These are phyloP conservation scores for Neurospora intermedia DNA, from an alignment of 495 filamentous ascomycete species.

Conservation along the genomic window DNA sequence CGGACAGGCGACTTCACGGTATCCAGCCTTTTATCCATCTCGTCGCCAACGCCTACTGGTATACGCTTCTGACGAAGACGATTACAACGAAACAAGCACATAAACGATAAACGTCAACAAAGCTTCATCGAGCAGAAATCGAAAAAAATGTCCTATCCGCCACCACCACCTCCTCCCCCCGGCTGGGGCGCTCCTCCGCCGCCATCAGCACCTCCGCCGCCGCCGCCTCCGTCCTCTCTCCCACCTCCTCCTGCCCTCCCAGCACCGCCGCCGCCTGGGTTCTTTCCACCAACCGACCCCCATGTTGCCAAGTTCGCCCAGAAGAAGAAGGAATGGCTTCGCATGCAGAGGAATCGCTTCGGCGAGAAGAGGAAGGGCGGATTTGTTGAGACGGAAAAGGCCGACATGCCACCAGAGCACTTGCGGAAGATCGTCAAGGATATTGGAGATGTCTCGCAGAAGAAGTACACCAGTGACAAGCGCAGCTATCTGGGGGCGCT, in stretches of 20 bases:
- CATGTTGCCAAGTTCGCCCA: slow-evolving; percentile 90
- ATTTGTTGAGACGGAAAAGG: slow-evolving; percentile 95
- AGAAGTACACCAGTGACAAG: slow-evolving; percentile 99
- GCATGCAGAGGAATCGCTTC: slow-evolving; percentile 83
- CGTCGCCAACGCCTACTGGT: neutral
- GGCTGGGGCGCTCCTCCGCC: slow-evolving; percentile 41
- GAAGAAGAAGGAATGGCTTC: slow-evolving; percentile 99
- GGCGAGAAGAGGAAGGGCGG: slow-evolving; percentile 94
- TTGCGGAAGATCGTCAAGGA: slow-evolving; percentile 96
- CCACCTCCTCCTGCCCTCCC: slow-evolving; percentile 53
- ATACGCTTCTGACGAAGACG: neutral
- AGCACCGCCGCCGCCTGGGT: slow-evolving; percentile 82
- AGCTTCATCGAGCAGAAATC: slow-evolving; percentile 9
- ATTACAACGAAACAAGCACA: neutral
- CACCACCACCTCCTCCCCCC: slow-evolving; percentile 49
- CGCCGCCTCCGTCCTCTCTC: slow-evolving; percentile 63
- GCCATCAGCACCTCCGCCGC: slow-evolving; percentile 53
- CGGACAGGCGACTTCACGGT: slow-evolving; percentile 3
- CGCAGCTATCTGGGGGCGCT: slow-evolving; percentile 92
- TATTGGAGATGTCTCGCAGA: slow-evolving; percentile 98
- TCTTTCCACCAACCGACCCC: slow-evolving; percentile 72
- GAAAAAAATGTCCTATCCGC: slow-evolving; percentile 59
- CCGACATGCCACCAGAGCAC: slow-evolving; percentile 98
- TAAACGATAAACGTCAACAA: neutral
- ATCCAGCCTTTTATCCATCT: neutral